These are phyloP conservation scores for Melocanna baccifera DNA, from an alignment of 176 grass and related monocot genomes.

Conservation along the genomic window DNA sequence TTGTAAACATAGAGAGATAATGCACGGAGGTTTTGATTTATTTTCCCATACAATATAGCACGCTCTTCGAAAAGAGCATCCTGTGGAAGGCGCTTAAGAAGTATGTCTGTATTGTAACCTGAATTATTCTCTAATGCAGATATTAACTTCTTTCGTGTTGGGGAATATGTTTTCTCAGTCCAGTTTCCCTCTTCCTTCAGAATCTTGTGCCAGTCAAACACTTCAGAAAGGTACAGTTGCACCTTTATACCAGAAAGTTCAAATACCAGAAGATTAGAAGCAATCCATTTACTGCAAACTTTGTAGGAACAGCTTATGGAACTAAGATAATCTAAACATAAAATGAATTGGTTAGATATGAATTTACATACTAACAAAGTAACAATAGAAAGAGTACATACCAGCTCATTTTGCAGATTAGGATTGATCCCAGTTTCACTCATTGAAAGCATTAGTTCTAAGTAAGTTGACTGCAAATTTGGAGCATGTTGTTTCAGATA, in stretches of 20 bases:
- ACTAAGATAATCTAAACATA: conserved; percentile 29
- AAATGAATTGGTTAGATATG: conserved; percentile 20
- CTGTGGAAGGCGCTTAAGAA: conserved; percentile 80
- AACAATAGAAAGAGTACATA: conserved; percentile 30
- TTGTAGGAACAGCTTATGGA: conserved; percentile 15
- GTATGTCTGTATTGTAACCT: conserved; percentile 79
- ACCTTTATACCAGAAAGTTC: conserved; percentile 56
- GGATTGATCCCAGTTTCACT: conserved; percentile 85
- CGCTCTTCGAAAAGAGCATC: conserved; percentile 95
- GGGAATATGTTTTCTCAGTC: conserved; percentile 80
- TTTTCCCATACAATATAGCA: conserved; percentile 88
- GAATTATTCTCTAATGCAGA: conserved; percentile 81
- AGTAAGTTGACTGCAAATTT: conserved; percentile 94
- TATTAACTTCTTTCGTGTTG: conserved; percentile 90
- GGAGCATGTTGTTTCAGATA: conserved; percentile 96
- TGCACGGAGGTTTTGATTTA: conserved; percentile 88
- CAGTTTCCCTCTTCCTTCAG: conserved; percentile 86
- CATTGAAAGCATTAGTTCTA: conserved; percentile 98
- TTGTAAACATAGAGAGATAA: conserved; percentile 97
- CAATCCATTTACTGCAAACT: conserved; percentile 12
- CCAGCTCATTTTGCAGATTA: conserved; percentile 98
- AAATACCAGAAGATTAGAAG: conserved; percentile 20
- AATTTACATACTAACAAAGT: background rate
- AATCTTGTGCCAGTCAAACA: conserved; percentile 81
- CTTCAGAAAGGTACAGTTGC: conserved; percentile 98